Conservation (phyloP, 2,329 filamentous ascomycete species). For the Fusarium penzigii region DNA sequence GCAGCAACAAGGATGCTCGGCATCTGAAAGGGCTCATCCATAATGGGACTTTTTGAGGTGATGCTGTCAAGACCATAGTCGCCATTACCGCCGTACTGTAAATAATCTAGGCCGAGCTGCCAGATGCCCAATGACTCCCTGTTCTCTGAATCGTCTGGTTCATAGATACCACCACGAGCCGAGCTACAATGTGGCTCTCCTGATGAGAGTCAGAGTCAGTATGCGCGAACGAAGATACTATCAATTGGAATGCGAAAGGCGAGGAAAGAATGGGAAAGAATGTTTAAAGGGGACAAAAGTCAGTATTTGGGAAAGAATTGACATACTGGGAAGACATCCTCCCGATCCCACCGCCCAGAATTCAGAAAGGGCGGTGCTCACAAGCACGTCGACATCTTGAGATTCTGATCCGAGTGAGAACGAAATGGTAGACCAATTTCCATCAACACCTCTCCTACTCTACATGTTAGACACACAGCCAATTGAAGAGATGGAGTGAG, state of each 20-base stretch:
- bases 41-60: conserved; percentile 41
- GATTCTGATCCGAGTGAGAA: conserved; percentile 48
- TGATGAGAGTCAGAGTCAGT: conserved; percentile 27
- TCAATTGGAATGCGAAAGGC: too few relatives aligned
- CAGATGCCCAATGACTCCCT: conserved; percentile 63
- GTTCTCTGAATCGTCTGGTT: conserved; percentile 51
- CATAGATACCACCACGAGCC: conserved; percentile 61
- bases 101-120: conserved; percentile 58
- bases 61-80: conserved; percentile 61
- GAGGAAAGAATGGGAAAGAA: too few relatives aligned
- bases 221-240: neutral
- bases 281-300: neutral
- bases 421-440: conserved; percentile 70
- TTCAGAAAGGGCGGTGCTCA: conserved; percentile 70
- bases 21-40: conserved; percentile 42
- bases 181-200: conserved; percentile 54
- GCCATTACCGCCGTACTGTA: conserved; percentile 62
- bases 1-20: conserved; percentile 49
- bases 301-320: neutral
- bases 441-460: conserved; percentile 63
- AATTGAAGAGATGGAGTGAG: neutral
- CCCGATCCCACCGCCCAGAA: conserved; percentile 66
- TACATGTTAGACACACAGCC: conserved; percentile 9
- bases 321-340: conserved; percentile 55
- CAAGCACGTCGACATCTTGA: conserved; percentile 41